These are phyloP conservation scores for Piedraia hortae DNA, from an alignment of 2,329 filamentous ascomycete species.

Conservation along the genomic window DNA sequence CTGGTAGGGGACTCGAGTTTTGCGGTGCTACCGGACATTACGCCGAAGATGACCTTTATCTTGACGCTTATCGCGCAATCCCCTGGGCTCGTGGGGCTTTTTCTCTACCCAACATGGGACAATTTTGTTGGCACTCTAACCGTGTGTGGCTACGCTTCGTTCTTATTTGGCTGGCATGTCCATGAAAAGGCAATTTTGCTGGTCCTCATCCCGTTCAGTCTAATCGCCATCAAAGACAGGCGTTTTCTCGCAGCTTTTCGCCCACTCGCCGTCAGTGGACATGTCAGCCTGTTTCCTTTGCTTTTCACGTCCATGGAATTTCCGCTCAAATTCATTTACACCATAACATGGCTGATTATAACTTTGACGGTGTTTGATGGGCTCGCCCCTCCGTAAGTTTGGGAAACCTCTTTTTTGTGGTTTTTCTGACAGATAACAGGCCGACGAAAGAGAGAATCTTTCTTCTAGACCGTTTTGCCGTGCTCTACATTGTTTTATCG, in stretches of 20 bases:
- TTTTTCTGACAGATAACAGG: conserved; percentile 7
- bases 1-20: conserved; percentile 85
- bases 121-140: conserved; percentile 73
- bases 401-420: not conserved
- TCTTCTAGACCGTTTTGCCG: conserved; percentile 67
- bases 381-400: conserved; percentile 44
- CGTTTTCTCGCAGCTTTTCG: conserved; percentile 78
- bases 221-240: conserved; percentile 71
- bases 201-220: conserved; percentile 80
- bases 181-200: conserved; percentile 92
- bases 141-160: conserved; percentile 83
- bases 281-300: conserved; percentile 83
- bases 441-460: conserved; percentile 59
- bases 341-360: conserved; percentile 65
- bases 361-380: conserved; percentile 72
- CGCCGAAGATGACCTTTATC: conserved; percentile 50
- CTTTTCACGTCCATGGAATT: conserved; percentile 83
- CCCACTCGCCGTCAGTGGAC: conserved; percentile 71
- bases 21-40: conserved; percentile 70
- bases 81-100: conserved; percentile 57
- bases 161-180: conserved; percentile 95
- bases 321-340: conserved; percentile 80
- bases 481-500: conserved; percentile 67
- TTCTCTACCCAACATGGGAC: conserved; percentile 56
- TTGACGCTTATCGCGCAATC: conserved; percentile 60